These are phyloP conservation scores for Gloeophyllum trabeum DNA, from an alignment of 768 basidiomycete species.

Conservation along the genomic window DNA sequence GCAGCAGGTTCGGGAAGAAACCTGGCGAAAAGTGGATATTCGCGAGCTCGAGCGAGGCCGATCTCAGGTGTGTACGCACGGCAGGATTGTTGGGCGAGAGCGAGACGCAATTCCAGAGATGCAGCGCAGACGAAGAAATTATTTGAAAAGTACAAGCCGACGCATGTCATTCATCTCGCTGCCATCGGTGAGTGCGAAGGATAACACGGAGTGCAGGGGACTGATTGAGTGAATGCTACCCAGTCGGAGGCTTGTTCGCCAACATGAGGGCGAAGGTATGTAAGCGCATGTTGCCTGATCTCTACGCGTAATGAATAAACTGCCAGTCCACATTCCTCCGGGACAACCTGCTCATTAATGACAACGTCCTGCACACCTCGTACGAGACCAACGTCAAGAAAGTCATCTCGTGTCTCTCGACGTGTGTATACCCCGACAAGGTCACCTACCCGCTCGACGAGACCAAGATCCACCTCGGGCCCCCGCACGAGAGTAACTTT, in stretches of 20 bases:
- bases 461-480: constrained; percentile 84
- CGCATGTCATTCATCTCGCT: constrained; percentile 93
- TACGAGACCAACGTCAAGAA: constrained; percentile 58
- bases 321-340: constrained; percentile 79
- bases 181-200: constrained; percentile 55
- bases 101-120: no score
- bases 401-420: constrained; percentile 91
- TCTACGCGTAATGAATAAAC: constrained; percentile 1
- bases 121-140: constrained; percentile 54
- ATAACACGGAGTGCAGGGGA: no score
- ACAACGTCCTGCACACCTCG: constrained; percentile 77
- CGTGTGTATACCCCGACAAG: constrained; percentile 95
- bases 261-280: constrained; percentile 90
- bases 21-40: constrained; percentile 84
- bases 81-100: no score
- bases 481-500: constrained; percentile 91
- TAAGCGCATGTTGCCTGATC: neutral
- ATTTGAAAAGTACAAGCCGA: constrained; percentile 88
- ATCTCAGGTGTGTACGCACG: constrained; percentile 72
- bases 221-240: no score
- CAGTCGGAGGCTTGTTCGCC: constrained; percentile 90
- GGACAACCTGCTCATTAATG: constrained; percentile 93
- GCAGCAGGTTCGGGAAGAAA: constrained; percentile 67
- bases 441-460: constrained; percentile 91
- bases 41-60: constrained; percentile 66